Evolutionary conservation across 1,284 basidiomycete genomes (phyloP).

Genomic region (Cryptococcus floricola): DNA sequence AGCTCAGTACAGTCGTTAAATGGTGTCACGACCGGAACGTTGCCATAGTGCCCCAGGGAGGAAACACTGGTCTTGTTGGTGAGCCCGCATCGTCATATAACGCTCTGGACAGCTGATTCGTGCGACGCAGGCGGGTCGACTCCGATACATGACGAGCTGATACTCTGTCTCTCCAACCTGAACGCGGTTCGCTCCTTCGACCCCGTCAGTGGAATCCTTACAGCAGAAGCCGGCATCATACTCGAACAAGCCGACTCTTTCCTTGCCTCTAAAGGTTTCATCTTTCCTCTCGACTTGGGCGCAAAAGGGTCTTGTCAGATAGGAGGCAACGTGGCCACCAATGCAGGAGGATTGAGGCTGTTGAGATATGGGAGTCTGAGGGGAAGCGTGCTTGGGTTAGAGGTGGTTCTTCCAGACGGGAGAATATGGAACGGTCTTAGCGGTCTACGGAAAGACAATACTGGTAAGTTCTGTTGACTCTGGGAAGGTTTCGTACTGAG

Average conservation of each 20-base stretch:
- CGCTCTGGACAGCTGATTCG: not conserved
- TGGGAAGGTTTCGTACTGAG: too few species aligned
- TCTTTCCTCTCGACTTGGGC: constrained; percentile 95
- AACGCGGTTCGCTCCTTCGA: constrained; percentile 86
- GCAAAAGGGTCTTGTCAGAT: constrained; percentile 99
- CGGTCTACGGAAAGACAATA: constrained; percentile 90
- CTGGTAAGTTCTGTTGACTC: constrained; percentile 57
- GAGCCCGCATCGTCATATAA: constrained; percentile 14
- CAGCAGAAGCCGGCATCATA: constrained; percentile 81
- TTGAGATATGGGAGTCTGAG: constrained; percentile 93
- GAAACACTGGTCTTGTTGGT: constrained; percentile 95
- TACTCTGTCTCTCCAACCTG: constrained; percentile 79
- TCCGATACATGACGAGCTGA: constrained; percentile 83
- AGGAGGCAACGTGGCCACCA: constrained; percentile 95
- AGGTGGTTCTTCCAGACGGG: constrained; percentile 95
- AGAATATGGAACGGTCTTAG: constrained; percentile 79
- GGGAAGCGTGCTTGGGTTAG: constrained; percentile 89
- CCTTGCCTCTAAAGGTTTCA: constrained; percentile 81
- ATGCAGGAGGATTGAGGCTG: constrained; percentile 91
- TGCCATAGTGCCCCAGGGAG: constrained; percentile 92
- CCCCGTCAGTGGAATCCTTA: constrained; percentile 66
- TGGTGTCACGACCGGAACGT: constrained; percentile 76
- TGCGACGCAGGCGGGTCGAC: constrained; percentile 72
- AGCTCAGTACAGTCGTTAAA: constrained; percentile 81
- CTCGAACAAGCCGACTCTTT: constrained; percentile 83